A percentile compares a stretch with the other conserved stretches of the same genome.
These are phyloP conservation scores for Notholithocarpus densiflorus DNA, from an alignment of 306 rosid species.

Conservation along the genomic window DNA sequence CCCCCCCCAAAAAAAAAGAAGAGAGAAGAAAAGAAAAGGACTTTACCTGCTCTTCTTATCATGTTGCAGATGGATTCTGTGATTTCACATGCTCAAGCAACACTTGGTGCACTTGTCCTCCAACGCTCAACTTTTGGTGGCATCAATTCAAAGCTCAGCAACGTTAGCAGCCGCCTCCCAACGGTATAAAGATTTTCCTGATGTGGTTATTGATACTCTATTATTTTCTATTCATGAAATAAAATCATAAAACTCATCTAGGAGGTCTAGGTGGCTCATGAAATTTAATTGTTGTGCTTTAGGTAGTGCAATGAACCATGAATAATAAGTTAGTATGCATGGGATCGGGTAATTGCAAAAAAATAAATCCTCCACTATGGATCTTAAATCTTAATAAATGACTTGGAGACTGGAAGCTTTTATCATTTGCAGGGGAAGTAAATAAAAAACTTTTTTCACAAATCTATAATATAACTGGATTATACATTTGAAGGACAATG, in stretches of 20 bases:
- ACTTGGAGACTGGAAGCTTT: no score
- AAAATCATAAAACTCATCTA: not conserved
- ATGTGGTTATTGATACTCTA: slow-evolving; percentile 2
- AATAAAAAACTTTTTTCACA: no score
- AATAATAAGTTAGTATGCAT: no score
- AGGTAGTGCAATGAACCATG: no score
- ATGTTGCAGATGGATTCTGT: slow-evolving; percentile 73
- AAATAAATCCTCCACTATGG: no score
- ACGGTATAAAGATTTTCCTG: slow-evolving; percentile 49
- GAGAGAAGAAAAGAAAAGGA: not conserved
- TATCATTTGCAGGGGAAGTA: no score
- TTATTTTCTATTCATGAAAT: not conserved
- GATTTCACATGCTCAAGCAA: slow-evolving; percentile 96
- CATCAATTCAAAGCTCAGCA: slow-evolving; percentile 90
- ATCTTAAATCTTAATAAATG: no score
- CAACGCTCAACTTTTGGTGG: slow-evolving; percentile 97
- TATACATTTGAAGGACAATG: no score
- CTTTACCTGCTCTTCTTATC: slow-evolving; percentile 15
- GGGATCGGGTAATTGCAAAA: no score
- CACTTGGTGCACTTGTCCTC: slow-evolving; percentile 79
- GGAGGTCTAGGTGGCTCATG: not conserved
- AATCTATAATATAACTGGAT: no score
- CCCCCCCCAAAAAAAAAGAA: no score
- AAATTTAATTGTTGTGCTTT: not conserved
- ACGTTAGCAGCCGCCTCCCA: slow-evolving; percentile 91